Evolutionary conservation across 345 rosid genomes (phyloP), one percentile per base, ranked within the genome.

Genomic region (Viola odorata): DNA sequence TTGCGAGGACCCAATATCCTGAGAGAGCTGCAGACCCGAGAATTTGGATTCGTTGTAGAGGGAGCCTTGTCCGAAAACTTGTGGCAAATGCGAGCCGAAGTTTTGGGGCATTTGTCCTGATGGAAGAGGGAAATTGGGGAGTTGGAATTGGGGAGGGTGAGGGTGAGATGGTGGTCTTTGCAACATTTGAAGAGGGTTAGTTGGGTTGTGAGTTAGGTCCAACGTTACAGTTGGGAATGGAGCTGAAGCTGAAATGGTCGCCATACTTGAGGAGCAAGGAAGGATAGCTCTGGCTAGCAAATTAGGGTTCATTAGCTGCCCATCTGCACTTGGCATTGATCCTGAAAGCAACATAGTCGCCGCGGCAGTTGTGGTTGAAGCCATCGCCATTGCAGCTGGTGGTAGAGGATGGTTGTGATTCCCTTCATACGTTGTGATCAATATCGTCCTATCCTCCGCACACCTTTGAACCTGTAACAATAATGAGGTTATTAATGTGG

Each of bases 391-490:
- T 0, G 99, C 99, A 0, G 97, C 91, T 5, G 95, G 92, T 0
- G 99, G 99, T 32, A 94, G 72, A 0, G 97, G 99, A 64, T 94
- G 99, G 73, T 82, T 94, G 58, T 94, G 99, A 67, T 81, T 88
- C 10, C 99, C 97, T 53, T 94, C 99, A 53, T 94, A 94, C 0
- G 99, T 94, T 4, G 99, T 94, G 58, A 90, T 88, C 69, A 94
- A 66, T 38, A 94, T 84, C 4, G 97, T 66, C 57, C 84, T 67
- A 44, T 94, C 99, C 37, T 94, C 99, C 0, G 99, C 97, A 16
- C 99, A 94, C 3, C 99, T 87, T 71, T 94, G 99, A 56, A 94
- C 99, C 96, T 87, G 69, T 44, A 51, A 61, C 14, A 3, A 53
- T 9, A 45, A 4, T 14, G 7, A 49, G 4, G 12, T 52, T 12